Conservation (phyloP, 2,329 filamentous ascomycete species). For the Calonectria pteridis region DNA sequence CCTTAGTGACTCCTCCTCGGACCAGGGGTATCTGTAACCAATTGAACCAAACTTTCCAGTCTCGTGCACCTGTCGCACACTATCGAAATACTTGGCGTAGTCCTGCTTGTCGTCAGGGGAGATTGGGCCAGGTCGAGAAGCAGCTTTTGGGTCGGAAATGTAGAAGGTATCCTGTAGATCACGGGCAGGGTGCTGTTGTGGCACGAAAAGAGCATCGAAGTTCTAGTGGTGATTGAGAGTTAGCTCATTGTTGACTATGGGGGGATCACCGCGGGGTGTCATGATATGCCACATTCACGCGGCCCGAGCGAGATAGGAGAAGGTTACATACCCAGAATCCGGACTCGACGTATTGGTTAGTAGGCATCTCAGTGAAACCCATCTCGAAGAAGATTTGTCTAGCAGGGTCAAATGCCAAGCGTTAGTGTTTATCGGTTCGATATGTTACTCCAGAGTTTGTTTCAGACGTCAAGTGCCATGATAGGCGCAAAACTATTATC, state of each 20-base stretch:
- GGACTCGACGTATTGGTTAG: slow-evolving; percentile 91
- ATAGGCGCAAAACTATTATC: not conserved
- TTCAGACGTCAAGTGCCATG: not conserved
- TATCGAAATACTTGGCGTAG: slow-evolving; percentile 79
- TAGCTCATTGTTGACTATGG: not conserved
- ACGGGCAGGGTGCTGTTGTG: slow-evolving; percentile 94
- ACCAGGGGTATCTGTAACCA: slow-evolving; percentile 96
- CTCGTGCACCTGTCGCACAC: slow-evolving; percentile 89
- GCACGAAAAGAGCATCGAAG: slow-evolving; percentile 96
- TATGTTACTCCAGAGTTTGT: not conserved
- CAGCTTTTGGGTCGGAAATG: slow-evolving; percentile 87
- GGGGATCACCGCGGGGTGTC: not conserved
- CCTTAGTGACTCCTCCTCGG: slow-evolving; percentile 78
- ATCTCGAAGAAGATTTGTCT: slow-evolving; percentile 97
- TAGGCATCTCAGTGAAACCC: slow-evolving; percentile 99
- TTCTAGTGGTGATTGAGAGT: slow-evolving; percentile 65
- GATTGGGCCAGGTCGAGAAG: slow-evolving; percentile 48
- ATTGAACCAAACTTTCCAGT: slow-evolving; percentile 93
- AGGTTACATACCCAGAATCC: slow-evolving; percentile 77
- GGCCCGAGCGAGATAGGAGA: not conserved
- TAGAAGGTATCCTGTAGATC: slow-evolving; percentile 99
- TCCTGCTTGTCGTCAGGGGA: slow-evolving; percentile 67
- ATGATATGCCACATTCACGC: not conserved
- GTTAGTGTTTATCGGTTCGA: not conserved
- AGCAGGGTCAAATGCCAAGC: not conserved